Base-by-base conservation (phyloP, 202 grass and related monocot species). In the Panicum virgatum region DNA sequence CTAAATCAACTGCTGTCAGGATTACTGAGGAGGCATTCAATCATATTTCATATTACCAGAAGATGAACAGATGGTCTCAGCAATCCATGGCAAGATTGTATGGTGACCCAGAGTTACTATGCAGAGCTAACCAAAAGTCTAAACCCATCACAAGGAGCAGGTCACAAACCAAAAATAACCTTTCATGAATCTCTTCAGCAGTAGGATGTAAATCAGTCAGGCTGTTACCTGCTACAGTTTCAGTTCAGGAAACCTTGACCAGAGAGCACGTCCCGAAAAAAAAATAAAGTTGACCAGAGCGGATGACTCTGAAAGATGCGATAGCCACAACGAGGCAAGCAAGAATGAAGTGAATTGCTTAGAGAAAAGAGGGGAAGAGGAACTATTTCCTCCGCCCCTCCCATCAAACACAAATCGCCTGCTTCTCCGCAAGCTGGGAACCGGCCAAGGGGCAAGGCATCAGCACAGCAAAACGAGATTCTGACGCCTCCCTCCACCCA, bases 331-430 rank as follows among this genome's bases (percentile, higher is more conserved):
- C 9, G 15, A 82, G 14, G 72, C 72, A 82, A 78, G 72, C 57
- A 82, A 73, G 25, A 66, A 66, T 59, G 23, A 1, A 20, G 1
- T 3, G 18, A 77, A 82, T 82, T 81, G 69, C 62, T 77, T 15
- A 30, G 50, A 42, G 65, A 46, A 79, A 56, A 20, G 46, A 58
- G 5, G 53, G 38, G n/a, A 42, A 22, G 4, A 4, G 61, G 9
- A 38, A 12, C 9, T n/a, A 4, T 39, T 69, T 20, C 40, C 20
- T 37, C 51, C 27, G 6, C 15, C 29, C 53, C 62, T 30, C 22
- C 0, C n/a, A 79, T 25, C 23, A 60, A 52, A 27, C 11, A 9
- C 58, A 63, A 64, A 76, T 40, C 9, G 6, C 30, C 43, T 51
- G 25, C 34, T 73, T 20, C 9, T 19, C 53, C 22, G n/a, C 62